These are phyloP conservation scores for Verticillium klebahnii DNA, from an alignment of 2,329 filamentous ascomycete genomes.

Conservation along the genomic window DNA sequence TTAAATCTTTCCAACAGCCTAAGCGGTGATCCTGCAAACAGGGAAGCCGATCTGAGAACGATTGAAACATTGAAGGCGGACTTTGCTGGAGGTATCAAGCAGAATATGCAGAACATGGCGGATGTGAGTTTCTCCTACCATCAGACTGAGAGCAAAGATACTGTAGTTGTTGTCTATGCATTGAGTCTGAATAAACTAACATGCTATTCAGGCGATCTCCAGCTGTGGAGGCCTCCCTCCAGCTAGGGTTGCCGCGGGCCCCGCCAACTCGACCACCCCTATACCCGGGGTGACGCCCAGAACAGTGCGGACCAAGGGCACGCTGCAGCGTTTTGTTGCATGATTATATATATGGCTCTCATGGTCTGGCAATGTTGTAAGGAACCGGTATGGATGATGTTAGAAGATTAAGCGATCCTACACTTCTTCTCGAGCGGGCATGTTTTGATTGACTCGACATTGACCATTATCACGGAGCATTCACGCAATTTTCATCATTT, in stretches of 20 bases:
- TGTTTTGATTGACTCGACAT: too few relatives aligned
- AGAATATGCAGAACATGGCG: conserved; percentile 12
- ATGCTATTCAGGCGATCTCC: background rate
- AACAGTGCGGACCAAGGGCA: background rate
- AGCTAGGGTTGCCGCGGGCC: background rate
- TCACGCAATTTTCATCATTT: too few relatives aligned
- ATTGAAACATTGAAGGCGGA: conserved; percentile 7
- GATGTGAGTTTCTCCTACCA: background rate
- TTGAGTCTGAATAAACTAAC: background rate
- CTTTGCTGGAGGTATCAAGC: conserved; percentile 11
- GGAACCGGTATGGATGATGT: too few relatives aligned
- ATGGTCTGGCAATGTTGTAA: too few relatives aligned
- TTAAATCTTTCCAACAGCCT: conserved; percentile 9
- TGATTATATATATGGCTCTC: background rate
- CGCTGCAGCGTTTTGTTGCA: background rate
- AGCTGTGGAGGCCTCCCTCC: background rate
- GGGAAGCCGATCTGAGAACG: conserved; percentile 3
- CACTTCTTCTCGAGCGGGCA: too few relatives aligned
- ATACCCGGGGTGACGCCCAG: background rate
- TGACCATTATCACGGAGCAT: too few relatives aligned
- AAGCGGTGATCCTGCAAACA: conserved; percentile 4
- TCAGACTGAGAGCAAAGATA: too few relatives aligned
- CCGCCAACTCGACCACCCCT: background rate
- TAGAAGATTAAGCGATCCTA: too few relatives aligned
- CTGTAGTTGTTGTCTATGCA: background rate